Evolutionary conservation across 139 green algal species (phyloP), one percentile per base, ranked within the genome.

Genomic region (Closterium sp.): DNA sequence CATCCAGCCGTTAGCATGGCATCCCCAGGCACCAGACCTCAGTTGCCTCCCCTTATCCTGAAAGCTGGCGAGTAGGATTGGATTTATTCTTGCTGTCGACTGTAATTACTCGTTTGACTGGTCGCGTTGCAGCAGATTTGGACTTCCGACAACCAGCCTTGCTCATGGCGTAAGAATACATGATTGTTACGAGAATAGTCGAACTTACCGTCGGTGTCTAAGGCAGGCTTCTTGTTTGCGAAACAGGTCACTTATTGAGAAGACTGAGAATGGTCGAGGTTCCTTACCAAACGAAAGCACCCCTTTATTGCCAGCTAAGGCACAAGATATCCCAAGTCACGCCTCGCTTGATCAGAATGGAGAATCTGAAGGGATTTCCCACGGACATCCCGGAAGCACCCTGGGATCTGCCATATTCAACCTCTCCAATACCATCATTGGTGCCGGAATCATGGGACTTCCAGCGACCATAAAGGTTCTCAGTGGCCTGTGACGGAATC

Each of bases 371-470:
- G 62, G 62, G 19, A 79, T 79, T 22, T 79, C 62, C 27, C 62
- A 79, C 27, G 62, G 62, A 79, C 62, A 79, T 79, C 62, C 62
- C 17, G 62, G 62, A 79, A 79, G 62, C 62, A 79, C 62, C 62
- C 19, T 79, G 62, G 62, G 62, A 79, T 79, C 62, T 90, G 89
- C 79, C 34, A 34, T 92, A 70, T 91, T 91, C 28, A 92, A 92
- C 42, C 50, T 92, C 9, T 92, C 90, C n/a, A 92, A 84, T 10
- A 92, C 90, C 73, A 92, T 92, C 1, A 70, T 92, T 27, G 90
- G 90, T 42, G 90, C 90, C 9, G 90, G 90, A 2, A 92, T 92
- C 21, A 92, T 92, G 90, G 90, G 31, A 24, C 90, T 92, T n/a
- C 90, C 90, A 27, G 86, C 90, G 2, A 92, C 86, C 10, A 92